Base-by-base conservation (phyloP, 495 filamentous ascomycete genomes). In the Delitschia confertaspora region DNA sequence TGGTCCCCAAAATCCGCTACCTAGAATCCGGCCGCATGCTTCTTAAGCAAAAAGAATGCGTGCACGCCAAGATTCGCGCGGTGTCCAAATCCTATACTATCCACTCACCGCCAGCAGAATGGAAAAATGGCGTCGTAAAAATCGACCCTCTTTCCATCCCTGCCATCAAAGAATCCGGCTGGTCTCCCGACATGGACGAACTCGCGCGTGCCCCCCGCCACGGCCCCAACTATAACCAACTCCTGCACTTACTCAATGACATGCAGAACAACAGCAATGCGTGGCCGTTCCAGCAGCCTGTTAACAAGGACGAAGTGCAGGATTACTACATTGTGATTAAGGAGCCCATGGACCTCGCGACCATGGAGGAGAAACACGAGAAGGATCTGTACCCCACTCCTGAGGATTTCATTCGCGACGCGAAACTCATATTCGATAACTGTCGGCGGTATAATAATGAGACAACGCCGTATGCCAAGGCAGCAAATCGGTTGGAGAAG, bases 281-380 rank as follows among this genome's bases (percentile, higher is more conserved):
- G 9, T 96, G 93, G 91, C 93, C 93, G 1, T 96, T 98, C 69
- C 75, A 88, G 6, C 77, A 86, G 34, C 91, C 91, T 3, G 91
- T 98, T 45, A 95, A 93, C 53, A 79, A 80, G 45, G 91, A 98
- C 46, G 91, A 96, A 49, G 91, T 98, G 0, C 76, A 80, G 1
- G 93, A 98, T 59, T 98, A 98, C 68, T 98, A 96, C 69, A 86
- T 93, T 51, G 89, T 96, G 27, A 96, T 98, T 68, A 83, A 87
- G 60, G 86, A 95, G 64, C 93, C 91, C 9, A 98, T 98, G 91
- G 91, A 98, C 61, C 68, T 98, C 29, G 78, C 73, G 20, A 95
- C 89, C 7, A 96, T 98, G 93, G 91, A 98, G 60, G 77, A 78
- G 47, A 93, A 93, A 64, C 82, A 93, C 38, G 89, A 96, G 55